phyloP scores from a whole-genome alignment of 768 basidiomycete species.

The Mycena albidolilacea region DNA sequence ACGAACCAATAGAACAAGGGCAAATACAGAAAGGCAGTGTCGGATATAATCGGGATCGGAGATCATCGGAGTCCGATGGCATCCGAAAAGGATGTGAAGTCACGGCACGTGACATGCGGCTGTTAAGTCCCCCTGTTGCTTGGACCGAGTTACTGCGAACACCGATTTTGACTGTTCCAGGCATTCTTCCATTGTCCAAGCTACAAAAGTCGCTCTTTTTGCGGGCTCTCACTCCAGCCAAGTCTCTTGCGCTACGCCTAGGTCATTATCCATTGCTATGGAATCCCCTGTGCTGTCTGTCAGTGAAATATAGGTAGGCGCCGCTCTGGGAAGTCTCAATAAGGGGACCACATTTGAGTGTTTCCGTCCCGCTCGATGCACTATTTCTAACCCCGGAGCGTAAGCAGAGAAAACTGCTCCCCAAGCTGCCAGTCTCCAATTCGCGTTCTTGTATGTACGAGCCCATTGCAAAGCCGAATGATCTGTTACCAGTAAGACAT shows the following conservation, averaged over 20 bases:
- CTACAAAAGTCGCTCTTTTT: background rate
- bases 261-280: background rate
- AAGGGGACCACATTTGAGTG: background rate
- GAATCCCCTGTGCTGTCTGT: background rate
- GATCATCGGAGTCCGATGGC: too few relatives aligned
- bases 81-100: too few relatives aligned
- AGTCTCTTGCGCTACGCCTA: background rate
- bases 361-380: background rate
- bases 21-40: too few relatives aligned
- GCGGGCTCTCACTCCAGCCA: background rate
- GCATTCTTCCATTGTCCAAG: background rate
- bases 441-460: background rate
- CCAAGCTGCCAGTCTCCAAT: background rate
- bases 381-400: background rate
- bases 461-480: background rate
- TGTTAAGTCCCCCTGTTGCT: too few relatives aligned
- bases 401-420: background rate
- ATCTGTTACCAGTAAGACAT: too few relatives aligned
- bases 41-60: too few relatives aligned
- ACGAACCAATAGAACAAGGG: too few relatives aligned
- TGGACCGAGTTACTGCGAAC: too few relatives aligned
- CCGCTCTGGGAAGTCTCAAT: background rate
- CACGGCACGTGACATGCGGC: too few relatives aligned
- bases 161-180: background rate
- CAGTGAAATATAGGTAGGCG: background rate